These are phyloP conservation scores for Nicotiana benthamiana DNA, from an alignment of 257 asterid genomes.

Conservation along the genomic window DNA sequence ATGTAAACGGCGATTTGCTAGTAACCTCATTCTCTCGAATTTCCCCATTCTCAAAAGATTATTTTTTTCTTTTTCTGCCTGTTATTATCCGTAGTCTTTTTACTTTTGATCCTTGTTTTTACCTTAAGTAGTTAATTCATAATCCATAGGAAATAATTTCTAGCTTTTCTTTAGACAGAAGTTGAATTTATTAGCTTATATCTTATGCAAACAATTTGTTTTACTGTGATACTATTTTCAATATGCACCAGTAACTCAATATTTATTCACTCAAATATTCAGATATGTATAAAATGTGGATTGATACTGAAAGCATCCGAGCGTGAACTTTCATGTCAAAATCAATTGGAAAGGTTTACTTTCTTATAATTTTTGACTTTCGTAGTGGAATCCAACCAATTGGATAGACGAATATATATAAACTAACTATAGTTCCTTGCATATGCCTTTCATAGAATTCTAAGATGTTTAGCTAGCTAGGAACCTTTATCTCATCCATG, in stretches of 20 bases:
- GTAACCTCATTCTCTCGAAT: too few relatives aligned
- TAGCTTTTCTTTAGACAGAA: too few relatives aligned
- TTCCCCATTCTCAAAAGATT: too few relatives aligned
- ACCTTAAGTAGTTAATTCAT: too few relatives aligned
- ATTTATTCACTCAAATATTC: background rate
- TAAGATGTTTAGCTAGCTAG: background rate
- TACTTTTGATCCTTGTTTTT: too few relatives aligned
- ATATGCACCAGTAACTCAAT: background rate
- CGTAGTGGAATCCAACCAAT: background rate
- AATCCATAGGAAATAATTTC: too few relatives aligned
- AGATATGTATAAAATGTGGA: background rate
- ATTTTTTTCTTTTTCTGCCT: too few relatives aligned
- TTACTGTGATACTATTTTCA: too few relatives aligned
- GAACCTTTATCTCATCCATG: background rate
- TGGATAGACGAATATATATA: background rate
- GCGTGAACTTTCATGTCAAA: constrained; percentile 1
- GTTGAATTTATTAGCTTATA: too few relatives aligned
- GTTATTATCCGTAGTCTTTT: too few relatives aligned
- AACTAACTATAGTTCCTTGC: background rate
- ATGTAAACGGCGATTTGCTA: too few relatives aligned
- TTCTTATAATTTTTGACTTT: constrained; percentile 1
- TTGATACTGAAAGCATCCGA: background rate
- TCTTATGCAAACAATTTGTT: too few relatives aligned
- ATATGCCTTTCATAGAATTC: background rate
- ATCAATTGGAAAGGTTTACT: background rate